A percentile compares a stretch with the other conserved stretches of the same genome.
Evolutionary conservation across 495 filamentous ascomycete genomes (phyloP).

Genomic region (Articulospora tetracladia): DNA sequence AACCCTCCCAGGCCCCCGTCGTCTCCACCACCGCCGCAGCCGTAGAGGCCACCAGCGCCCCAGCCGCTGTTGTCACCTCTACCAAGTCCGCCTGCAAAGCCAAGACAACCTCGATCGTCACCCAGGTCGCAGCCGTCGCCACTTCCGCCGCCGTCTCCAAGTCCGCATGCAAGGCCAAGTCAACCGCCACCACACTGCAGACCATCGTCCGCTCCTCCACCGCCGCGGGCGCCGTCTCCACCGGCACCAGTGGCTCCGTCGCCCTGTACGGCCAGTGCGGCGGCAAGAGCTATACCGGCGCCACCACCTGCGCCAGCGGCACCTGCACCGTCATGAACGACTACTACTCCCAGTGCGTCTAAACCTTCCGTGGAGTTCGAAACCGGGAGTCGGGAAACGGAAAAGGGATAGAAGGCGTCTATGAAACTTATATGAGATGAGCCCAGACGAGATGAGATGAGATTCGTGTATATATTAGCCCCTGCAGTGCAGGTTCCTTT

Average conservation of each 20-base stretch:
- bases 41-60: not conserved
- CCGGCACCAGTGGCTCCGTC: not conserved
- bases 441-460: not conserved
- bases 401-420: not conserved
- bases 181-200: not conserved
- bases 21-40: not conserved
- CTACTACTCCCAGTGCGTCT: constrained; percentile 26
- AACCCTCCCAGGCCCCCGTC: not conserved
- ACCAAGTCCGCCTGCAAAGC: not conserved
- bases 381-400: not conserved
- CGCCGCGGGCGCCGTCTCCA: not conserved
- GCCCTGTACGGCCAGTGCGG: constrained; percentile 29
- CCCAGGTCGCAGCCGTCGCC: not conserved
- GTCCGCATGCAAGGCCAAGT: not conserved
- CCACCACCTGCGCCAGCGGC: constrained; percentile 25
- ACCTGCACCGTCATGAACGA: constrained; percentile 29
- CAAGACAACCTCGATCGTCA: not conserved
- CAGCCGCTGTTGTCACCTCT: not conserved
- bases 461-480: not conserved
- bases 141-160: not conserved
- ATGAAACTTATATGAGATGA: not conserved
- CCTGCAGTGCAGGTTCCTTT: not conserved
- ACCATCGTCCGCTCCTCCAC: not conserved
- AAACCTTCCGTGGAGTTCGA: not conserved
- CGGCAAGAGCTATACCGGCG: constrained; percentile 27